These are phyloP conservation scores for Nepenthes alata DNA, from an alignment of 179 eudicot genomes.

Conservation along the genomic window DNA sequence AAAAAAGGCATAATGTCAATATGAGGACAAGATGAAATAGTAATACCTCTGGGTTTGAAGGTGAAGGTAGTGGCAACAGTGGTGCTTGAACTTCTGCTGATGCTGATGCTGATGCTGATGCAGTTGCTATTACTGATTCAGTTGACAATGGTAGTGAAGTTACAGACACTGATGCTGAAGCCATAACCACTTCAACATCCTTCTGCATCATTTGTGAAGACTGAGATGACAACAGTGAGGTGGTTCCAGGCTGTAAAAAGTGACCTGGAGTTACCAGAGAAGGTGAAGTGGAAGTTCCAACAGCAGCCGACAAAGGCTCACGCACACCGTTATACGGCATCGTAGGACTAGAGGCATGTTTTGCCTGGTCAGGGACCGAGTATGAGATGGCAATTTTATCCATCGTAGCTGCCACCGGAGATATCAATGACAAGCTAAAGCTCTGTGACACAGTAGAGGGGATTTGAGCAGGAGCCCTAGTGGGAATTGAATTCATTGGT, in stretches of 20 bases:
- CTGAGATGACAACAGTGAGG: slow-evolving; percentile 10
- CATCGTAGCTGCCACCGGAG: slow-evolving; percentile 19
- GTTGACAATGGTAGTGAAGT: slow-evolving; percentile 11
- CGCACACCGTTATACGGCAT: slow-evolving; percentile 23
- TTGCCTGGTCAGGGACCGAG: slow-evolving; percentile 21
- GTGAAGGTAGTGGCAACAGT: slow-evolving; percentile 28
- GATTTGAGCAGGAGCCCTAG: slow-evolving; percentile 18
- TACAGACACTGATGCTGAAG: slow-evolving; percentile 13
- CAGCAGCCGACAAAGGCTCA: slow-evolving; percentile 23
- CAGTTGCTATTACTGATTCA: not conserved
- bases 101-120: slow-evolving; percentile 14
- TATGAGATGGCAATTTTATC: slow-evolving; percentile 22
- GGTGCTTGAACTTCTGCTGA: slow-evolving; percentile 24
- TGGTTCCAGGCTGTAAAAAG: slow-evolving; percentile 38
- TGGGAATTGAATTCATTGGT: slow-evolving; percentile 18
- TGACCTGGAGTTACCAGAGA: slow-evolving; percentile 48
- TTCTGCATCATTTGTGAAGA: slow-evolving; percentile 28
- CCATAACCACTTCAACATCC: slow-evolving; percentile 41
- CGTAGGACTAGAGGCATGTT: slow-evolving; percentile 16
- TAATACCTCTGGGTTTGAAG: slow-evolving; percentile 27
- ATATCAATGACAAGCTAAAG: slow-evolving; percentile 18
- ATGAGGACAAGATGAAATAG: not conserved
- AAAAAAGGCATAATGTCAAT: no score
- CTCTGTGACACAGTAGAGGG: slow-evolving; percentile 19
- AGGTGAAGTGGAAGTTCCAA: slow-evolving; percentile 24